Evolutionary conservation across 2,329 filamentous ascomycete genomes (phyloP).

Genomic region (Phaeomoniella chlamydospora): DNA sequence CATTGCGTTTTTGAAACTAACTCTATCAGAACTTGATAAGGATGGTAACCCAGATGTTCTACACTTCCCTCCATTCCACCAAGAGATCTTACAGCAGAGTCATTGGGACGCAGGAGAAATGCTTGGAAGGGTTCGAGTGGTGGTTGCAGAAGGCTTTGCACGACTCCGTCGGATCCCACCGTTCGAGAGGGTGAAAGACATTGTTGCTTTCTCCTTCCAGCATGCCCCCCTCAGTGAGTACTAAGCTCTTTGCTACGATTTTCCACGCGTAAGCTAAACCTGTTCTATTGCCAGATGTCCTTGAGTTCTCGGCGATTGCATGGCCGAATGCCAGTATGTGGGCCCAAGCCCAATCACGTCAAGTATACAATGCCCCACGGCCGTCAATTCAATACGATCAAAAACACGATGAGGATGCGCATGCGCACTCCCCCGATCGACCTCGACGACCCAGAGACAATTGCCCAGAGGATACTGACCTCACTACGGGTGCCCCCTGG

Average conservation of each 20-base stretch:
- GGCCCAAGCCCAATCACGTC: conserved; percentile 27
- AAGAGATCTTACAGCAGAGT: conserved; percentile 51
- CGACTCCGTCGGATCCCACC: conserved; percentile 25
- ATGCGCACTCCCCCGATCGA: conserved; percentile 47
- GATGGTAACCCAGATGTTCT: conserved; percentile 47
- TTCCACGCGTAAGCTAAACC: conserved; percentile 4
- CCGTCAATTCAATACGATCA: conserved; percentile 19
- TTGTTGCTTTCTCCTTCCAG: conserved; percentile 70
- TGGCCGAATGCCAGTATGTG: conserved; percentile 68
- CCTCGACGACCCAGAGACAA: too few relatives aligned
- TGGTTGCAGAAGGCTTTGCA: conserved; percentile 60
- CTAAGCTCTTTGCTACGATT: neutral
- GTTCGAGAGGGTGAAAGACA: conserved; percentile 55
- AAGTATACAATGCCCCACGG: conserved; percentile 20
- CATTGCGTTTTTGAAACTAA: too few relatives aligned
- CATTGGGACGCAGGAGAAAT: conserved; percentile 60
- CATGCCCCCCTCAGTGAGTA: conserved; percentile 61
- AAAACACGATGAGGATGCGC: conserved; percentile 37
- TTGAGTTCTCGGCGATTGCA: conserved; percentile 60
- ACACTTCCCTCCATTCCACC: conserved; percentile 58
- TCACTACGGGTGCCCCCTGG: conserved; percentile 15
- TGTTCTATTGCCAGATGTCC: conserved; percentile 39
- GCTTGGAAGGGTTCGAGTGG: conserved; percentile 59
- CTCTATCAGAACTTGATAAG: conserved; percentile 31
- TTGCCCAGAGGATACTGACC: conserved; percentile 10